Base-by-base conservation (phyloP, 2,329 filamentous ascomycete genomes). In the Aaosphaeria pasadenensis region DNA sequence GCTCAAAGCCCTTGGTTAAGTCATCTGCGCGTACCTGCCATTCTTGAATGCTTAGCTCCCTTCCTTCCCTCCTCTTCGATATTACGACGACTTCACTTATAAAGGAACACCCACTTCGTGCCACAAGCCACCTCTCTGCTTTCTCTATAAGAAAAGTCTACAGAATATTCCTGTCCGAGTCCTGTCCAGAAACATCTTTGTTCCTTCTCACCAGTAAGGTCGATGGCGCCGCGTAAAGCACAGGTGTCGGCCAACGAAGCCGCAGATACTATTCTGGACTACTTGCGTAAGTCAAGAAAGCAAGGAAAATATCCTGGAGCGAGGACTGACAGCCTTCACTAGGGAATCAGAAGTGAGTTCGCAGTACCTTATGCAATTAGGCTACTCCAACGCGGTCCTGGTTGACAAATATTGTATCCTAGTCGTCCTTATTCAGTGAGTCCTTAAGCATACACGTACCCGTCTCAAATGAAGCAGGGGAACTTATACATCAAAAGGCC, bases 401-500 rank as follows among this genome's bases (percentile, higher is more conserved):
- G 33, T 36, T 36, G 33, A 13, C 9, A 13, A 36, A 11, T 43
- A 9, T 30, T 32, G 6, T 38, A 33, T 30, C 11, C 11, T 54
- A 79, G 77, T 64, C 77, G 78, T 52, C 78, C 78, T 3, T 81
- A 80, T 58, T 81, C 78, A 9, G 78, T 79, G 57, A 47, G 71
- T 58, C 13, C 29, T 28, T 28, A 29, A 11, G 32, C 4, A 39
- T 13, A 36, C 28, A 39, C n/a, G 5, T 6, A 28, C 17, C 5
- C 11, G 30, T 32, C 6, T 13, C 13, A 17, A 17, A n/a, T 7
- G 5, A 30, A 29, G n/a, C 13, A 46, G 47, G 55, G 24, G 58
- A 36, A 9, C 24, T 36, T 36, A n/a, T 9, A 9, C 7, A 9
- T 5, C 4, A 11, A 39, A 30, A 65, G 77, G 76, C 77, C 3